phyloP scores from a whole-genome alignment of 78 protist species.

The Polysphondylium violaceum region DNA sequence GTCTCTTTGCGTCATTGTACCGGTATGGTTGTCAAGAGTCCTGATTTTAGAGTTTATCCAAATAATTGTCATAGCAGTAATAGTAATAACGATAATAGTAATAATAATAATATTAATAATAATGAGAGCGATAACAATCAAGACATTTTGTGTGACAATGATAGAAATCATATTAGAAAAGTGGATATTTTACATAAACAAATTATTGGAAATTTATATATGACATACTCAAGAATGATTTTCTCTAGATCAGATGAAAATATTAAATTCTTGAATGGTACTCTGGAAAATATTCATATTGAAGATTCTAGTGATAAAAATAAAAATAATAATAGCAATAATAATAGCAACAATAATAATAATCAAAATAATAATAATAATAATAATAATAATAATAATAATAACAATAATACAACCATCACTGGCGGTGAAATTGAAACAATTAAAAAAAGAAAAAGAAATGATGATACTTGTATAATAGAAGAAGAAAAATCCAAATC shows the following conservation, averaged over 20 bases:
- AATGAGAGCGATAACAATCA: background rate
- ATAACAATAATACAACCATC: background rate
- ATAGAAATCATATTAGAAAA: slow-evolving; percentile 4
- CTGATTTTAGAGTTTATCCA: slow-evolving; percentile 23
- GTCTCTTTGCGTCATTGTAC: slow-evolving; percentile 70
- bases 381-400: background rate
- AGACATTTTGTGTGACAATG: background rate
- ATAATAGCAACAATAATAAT: background rate
- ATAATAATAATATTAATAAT: background rate
- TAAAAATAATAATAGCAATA: background rate
- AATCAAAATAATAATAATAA: slow-evolving; percentile 13
- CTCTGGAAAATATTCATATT: slow-evolving; percentile 8
- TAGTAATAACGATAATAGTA: background rate
- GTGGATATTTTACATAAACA: slow-evolving; percentile 69
- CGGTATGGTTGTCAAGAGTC: slow-evolving; percentile 49
- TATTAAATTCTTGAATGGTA: slow-evolving; percentile 23
- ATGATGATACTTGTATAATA: too few species aligned
- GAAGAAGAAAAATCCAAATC: too few species aligned
- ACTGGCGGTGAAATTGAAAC: too few species aligned
- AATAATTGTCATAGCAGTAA: too few species aligned
- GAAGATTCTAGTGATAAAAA: slow-evolving; percentile 3
- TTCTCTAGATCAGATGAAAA: slow-evolving; percentile 25
- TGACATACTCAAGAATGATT: slow-evolving; percentile 67
- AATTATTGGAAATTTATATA: slow-evolving; percentile 65
- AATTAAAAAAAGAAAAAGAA: too few species aligned